Conservation (phyloP, 306 rosid species). For the Vigna trinervia region DNA sequence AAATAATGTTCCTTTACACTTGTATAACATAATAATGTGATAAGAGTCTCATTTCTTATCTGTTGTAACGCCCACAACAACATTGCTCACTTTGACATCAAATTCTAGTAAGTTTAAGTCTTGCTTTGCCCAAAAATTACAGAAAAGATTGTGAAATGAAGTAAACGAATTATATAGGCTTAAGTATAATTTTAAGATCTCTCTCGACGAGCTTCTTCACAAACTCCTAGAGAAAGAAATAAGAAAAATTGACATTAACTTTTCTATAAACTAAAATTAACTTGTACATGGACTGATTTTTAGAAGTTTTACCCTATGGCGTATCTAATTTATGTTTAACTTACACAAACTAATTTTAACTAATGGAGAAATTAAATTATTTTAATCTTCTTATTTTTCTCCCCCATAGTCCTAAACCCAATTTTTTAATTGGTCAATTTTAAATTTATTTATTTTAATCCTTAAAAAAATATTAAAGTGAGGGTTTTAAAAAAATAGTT, state of each 20-base stretch:
- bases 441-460: too few species aligned
- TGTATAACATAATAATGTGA: neutral
- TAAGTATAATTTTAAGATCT: too few species aligned
- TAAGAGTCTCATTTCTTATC: slow-evolving; percentile 64
- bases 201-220: too few species aligned
- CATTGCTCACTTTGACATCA: slow-evolving; percentile 86
- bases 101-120: slow-evolving; percentile 9
- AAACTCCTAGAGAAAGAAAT: slow-evolving; percentile 8
- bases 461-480: neutral
- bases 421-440: neutral
- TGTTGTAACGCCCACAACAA: slow-evolving; percentile 90
- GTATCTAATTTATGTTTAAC: too few species aligned
- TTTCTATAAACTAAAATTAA: too few species aligned
- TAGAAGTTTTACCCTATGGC: too few species aligned
- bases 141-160: too few species aligned
- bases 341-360: too few species aligned
- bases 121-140: neutral
- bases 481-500: neutral
- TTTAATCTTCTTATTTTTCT: too few species aligned
- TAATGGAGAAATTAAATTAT: too few species aligned
- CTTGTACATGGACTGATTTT: too few species aligned
- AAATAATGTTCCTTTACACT: slow-evolving; percentile 32
- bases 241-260: neutral
- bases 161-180: too few species aligned
- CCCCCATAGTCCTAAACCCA: neutral